A percentile compares a stretch with the other conserved stretches of the same genome.
Conservation (phyloP, 129 eudicot species). For the sunflower (Helianthus annuus) region DNA sequence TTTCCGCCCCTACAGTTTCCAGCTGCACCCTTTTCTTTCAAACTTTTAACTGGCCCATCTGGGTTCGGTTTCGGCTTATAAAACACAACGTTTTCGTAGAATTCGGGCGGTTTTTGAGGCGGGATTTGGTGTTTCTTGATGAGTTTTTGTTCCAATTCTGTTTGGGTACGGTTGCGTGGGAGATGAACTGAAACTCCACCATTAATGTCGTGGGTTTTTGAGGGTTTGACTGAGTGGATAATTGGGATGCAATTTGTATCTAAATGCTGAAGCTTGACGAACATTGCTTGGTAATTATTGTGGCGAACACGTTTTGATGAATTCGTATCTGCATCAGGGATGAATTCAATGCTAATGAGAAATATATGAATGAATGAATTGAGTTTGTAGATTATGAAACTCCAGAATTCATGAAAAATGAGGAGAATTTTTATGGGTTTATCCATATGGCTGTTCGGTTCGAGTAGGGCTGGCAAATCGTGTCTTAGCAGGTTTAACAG, state of each 20-base stretch:
- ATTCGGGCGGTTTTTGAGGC: slow-evolving; percentile 27
- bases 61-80: slow-evolving; percentile 15
- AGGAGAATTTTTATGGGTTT: neutral
- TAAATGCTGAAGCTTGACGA: slow-evolving; percentile 47
- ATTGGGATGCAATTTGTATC: slow-evolving; percentile 25
- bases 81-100: slow-evolving; percentile 3
- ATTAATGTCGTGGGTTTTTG: neutral
- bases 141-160: slow-evolving; percentile 1
- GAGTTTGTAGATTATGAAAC: neutral
- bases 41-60: slow-evolving; percentile 21
- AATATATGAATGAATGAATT: no score
- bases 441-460: neutral
- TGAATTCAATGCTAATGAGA: neutral
- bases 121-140: slow-evolving; percentile 31
- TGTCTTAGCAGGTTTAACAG: no score
- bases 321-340: slow-evolving; percentile 6
- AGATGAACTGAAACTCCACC: slow-evolving; percentile 1
- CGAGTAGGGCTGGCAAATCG: no score
- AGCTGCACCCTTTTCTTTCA: neutral
- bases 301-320: neutral
- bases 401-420: neutral
- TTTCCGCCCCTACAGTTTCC: slow-evolving; percentile 7
- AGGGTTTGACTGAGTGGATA: neutral
- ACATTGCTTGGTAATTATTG: slow-evolving; percentile 33
- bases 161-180: slow-evolving; percentile 1